A percentile compares a stretch with the other conserved stretches of the same genome.
These are phyloP conservation scores for Thalassiosira hispida DNA, from an alignment of 352 stramenopile species.

Conservation along the genomic window DNA sequence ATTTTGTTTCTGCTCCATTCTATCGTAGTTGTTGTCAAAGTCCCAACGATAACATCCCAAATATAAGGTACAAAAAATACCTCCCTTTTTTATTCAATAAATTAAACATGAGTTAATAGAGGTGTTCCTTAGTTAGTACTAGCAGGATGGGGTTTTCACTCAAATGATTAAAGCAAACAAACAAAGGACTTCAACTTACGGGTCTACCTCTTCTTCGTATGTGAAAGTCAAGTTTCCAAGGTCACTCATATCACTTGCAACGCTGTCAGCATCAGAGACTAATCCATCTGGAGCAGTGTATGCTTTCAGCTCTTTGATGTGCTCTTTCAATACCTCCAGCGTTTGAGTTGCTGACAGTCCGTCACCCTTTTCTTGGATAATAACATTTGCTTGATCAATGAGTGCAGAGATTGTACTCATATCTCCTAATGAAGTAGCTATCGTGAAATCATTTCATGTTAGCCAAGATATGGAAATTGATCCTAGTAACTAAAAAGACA, in stretches of 20 bases:
- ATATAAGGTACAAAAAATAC: slow-evolving; percentile 84
- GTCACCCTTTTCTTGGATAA: slow-evolving; percentile 65
- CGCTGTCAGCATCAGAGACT: slow-evolving; percentile 24
- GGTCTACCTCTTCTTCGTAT: slow-evolving; percentile 83
- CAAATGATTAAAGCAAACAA: no score
- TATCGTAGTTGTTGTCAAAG: slow-evolving; percentile 65
- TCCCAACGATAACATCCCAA: slow-evolving; percentile 77
- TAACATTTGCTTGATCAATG: slow-evolving; percentile 55
- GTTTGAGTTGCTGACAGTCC: slow-evolving; percentile 61
- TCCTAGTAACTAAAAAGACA: background rate
- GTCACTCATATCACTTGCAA: slow-evolving; percentile 49
- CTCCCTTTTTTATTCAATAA: slow-evolving; percentile 26
- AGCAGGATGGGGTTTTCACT: no score
- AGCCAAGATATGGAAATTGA: background rate
- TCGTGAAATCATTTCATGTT: background rate
- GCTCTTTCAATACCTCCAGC: slow-evolving; percentile 55
- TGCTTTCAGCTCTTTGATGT: slow-evolving; percentile 54
- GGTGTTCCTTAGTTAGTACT: no score
- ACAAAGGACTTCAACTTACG: slow-evolving; percentile 56
- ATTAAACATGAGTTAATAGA: background rate
- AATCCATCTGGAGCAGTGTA: slow-evolving; percentile 12
- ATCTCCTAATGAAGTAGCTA: slow-evolving; percentile 46
- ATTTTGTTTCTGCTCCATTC: slow-evolving; percentile 78
- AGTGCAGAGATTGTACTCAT: slow-evolving; percentile 44
- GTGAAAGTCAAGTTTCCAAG: slow-evolving; percentile 77